Evolutionary conservation across 148 eudicot species (phyloP).

Genomic region (Diospyros lotus): DNA sequence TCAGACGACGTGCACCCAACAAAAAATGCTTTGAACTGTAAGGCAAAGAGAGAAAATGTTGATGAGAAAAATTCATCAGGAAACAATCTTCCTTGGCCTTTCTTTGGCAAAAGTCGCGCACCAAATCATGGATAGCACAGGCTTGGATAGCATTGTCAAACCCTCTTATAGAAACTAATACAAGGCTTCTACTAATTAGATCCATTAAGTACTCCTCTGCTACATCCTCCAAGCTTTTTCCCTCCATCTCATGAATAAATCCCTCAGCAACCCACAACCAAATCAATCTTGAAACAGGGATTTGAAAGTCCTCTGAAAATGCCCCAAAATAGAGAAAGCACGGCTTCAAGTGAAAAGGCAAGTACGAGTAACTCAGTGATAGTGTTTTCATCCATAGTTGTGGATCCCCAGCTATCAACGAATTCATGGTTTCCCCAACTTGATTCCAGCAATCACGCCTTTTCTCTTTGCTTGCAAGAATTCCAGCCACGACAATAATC

Average conservation of each 20-base stretch:
- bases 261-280: too few relatives aligned
- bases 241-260: not conserved
- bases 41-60: not conserved
- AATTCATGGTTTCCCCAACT: conserved; percentile 22
- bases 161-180: not conserved
- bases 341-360: conserved; percentile 16
- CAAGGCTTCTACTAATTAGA: too few relatives aligned
- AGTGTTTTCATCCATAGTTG: conserved; percentile 17
- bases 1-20: not conserved
- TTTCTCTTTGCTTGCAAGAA: conserved; percentile 4
- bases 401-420: conserved; percentile 9
- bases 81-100: conserved; percentile 7
- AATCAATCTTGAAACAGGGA: conserved; percentile 9
- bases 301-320: conserved; percentile 21
- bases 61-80: not conserved
- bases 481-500: conserved; percentile 33
- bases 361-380: conserved; percentile 25
- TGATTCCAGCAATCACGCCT: conserved; percentile 19
- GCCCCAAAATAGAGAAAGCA: conserved; percentile 5
- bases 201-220: too few relatives aligned
- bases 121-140: conserved; percentile 21
- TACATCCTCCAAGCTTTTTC: not conserved
- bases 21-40: not conserved
- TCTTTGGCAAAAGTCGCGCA: conserved; percentile 21
- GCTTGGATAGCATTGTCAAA: conserved; percentile 11